phyloP scores from a whole-genome alignment of 768 basidiomycete species.

The Zangia roseola region DNA sequence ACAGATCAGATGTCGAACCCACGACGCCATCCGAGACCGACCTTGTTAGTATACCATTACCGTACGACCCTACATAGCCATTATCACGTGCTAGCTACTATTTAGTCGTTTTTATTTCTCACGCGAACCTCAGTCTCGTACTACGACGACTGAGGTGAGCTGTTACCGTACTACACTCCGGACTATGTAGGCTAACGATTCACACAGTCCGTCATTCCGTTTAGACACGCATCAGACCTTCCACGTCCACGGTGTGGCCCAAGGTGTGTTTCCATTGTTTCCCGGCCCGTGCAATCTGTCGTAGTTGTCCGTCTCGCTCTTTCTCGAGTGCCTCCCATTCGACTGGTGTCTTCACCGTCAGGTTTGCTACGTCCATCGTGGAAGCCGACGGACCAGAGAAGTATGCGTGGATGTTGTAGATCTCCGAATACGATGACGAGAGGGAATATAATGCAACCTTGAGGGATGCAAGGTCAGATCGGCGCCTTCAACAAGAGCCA shows the following conservation, averaged over 20 bases:
- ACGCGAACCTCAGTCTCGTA: no score
- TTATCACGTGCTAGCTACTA: slow-evolving; percentile 75
- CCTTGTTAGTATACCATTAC: no score
- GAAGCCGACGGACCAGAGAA: slow-evolving; percentile 61
- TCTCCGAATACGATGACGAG: slow-evolving; percentile 80
- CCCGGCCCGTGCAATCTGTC: slow-evolving; percentile 88
- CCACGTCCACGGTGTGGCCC: slow-evolving; percentile 88
- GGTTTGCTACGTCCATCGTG: slow-evolving; percentile 53
- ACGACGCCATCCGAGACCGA: no score
- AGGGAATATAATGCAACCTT: slow-evolving; percentile 96
- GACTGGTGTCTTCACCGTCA: slow-evolving; percentile 36
- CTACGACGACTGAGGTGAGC: no score
- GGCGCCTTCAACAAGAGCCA: not conserved
- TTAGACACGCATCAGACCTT: slow-evolving; percentile 89
- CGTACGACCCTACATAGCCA: no score
- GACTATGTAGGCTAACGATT: no score
- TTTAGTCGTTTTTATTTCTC: no score
- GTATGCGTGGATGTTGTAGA: slow-evolving; percentile 95
- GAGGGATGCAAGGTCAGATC: not conserved
- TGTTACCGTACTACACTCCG: no score
- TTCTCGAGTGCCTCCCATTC: slow-evolving; percentile 31
- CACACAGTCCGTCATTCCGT: no score
- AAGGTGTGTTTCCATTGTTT: slow-evolving; percentile 88
- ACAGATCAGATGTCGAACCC: not conserved
- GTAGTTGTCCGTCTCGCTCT: slow-evolving; percentile 70